phyloP scores from a whole-genome alignment of 139 green algal genomes.

The Ulvella scutata region DNA sequence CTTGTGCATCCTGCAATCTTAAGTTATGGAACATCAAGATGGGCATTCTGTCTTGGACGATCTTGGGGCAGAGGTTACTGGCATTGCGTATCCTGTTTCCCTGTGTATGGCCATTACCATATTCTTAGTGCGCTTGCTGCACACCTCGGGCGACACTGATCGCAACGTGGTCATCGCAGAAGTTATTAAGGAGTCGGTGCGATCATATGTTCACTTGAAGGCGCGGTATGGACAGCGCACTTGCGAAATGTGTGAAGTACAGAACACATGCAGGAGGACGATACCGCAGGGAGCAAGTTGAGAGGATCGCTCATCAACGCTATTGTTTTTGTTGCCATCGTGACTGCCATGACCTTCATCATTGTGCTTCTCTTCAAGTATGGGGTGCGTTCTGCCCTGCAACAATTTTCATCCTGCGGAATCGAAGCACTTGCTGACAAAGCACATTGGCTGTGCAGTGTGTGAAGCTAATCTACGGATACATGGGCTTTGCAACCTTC shows the following conservation, averaged over 20 bases:
- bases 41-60: slow-evolving; percentile 26
- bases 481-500: slow-evolving; percentile 89
- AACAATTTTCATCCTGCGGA: neutral
- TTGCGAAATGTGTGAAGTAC: neutral
- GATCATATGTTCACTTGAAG: neutral
- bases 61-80: slow-evolving; percentile 67
- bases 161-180: slow-evolving; percentile 45
- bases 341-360: slow-evolving; percentile 77
- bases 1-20: too few species aligned
- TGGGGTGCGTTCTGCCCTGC: slow-evolving; percentile 21
- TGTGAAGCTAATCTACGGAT: slow-evolving; percentile 69
- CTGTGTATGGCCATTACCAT: slow-evolving; percentile 88
- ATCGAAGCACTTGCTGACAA: neutral
- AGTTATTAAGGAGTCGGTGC: slow-evolving; percentile 43
- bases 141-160: slow-evolving; percentile 43
- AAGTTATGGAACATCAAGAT: neutral
- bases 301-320: slow-evolving; percentile 76
- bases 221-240: neutral
- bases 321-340: slow-evolving; percentile 70
- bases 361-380: slow-evolving; percentile 87
- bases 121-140: slow-evolving; percentile 62
- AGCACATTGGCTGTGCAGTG: slow-evolving; percentile 48
- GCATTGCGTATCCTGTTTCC: slow-evolving; percentile 67
- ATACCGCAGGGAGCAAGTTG: slow-evolving; percentile 62
- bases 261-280: slow-evolving; percentile 29